Conservation (phyloP, 306 rosid species). For the Hippophae tibetana region DNA sequence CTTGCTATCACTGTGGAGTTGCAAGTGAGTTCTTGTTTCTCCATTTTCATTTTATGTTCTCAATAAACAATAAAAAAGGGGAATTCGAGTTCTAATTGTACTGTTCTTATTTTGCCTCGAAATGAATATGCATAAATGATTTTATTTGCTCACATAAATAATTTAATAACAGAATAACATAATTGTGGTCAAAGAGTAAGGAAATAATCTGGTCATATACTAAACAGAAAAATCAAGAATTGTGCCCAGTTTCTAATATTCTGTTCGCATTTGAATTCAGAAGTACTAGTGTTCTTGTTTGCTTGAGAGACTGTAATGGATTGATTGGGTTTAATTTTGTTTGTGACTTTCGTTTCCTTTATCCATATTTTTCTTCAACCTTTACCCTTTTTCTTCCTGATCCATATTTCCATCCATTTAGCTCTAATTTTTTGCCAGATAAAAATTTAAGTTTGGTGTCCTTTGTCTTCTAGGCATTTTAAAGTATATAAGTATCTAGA, state of each 20-base stretch:
- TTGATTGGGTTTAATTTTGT: slow-evolving; percentile 31
- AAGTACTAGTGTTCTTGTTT: slow-evolving; percentile 23
- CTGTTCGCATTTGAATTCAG: slow-evolving; percentile 27
- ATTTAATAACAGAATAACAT: slow-evolving; percentile 23
- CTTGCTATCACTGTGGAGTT: slow-evolving; percentile 99
- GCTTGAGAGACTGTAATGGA: slow-evolving; percentile 11
- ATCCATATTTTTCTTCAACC: neutral
- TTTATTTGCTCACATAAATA: slow-evolving; percentile 15
- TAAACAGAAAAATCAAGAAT: slow-evolving; percentile 11
- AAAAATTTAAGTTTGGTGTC: slow-evolving; percentile 20
- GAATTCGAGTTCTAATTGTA: slow-evolving; percentile 18
- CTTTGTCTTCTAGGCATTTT: slow-evolving; percentile 18
- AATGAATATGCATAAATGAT: neutral
- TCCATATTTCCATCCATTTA: slow-evolving; percentile 20
- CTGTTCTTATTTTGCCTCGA: slow-evolving; percentile 9
- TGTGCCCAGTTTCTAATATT: slow-evolving; percentile 18
- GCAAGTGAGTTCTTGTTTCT: slow-evolving; percentile 98
- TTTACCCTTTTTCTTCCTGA: neutral
- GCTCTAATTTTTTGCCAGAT: slow-evolving; percentile 23
- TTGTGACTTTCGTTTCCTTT: slow-evolving; percentile 3
- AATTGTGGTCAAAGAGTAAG: slow-evolving; percentile 18
- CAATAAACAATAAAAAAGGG: neutral
- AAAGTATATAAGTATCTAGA: slow-evolving; percentile 15
- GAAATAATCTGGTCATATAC: slow-evolving; percentile 12
- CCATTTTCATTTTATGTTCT: slow-evolving; percentile 26